Evolutionary conservation across 805 yeast species (phyloP).

Genomic region (Pichia scutulata): DNA sequence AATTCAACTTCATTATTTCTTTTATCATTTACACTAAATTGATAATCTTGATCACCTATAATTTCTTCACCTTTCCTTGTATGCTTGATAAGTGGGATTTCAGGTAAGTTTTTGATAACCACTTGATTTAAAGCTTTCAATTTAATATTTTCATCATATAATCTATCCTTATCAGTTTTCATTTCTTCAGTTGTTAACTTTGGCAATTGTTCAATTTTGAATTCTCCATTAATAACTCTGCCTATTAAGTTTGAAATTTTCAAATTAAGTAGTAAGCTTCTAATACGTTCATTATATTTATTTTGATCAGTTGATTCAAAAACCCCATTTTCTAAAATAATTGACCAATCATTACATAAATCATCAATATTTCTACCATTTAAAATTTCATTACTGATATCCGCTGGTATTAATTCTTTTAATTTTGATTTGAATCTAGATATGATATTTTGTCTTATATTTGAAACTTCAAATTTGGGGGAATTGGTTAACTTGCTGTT

Average conservation of each 20-base stretch:
- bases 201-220: constrained; percentile 53
- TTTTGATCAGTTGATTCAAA: constrained; percentile 12
- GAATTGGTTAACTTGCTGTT: background rate
- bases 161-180: constrained; percentile 60
- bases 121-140: constrained; percentile 61
- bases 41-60: constrained; percentile 45
- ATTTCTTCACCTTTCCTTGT: constrained; percentile 87
- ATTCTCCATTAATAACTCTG: constrained; percentile 45
- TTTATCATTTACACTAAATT: constrained; percentile 21
- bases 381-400: constrained; percentile 16
- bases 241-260: constrained; percentile 51
- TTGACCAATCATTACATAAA: constrained; percentile 39
- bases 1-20: constrained; percentile 20
- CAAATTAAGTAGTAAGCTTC: constrained; percentile 57
- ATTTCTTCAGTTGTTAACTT: constrained; percentile 66
- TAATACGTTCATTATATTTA: constrained; percentile 58
- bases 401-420: constrained; percentile 31
- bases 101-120: constrained; percentile 41
- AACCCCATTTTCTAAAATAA: constrained; percentile 41
- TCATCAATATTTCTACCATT: constrained; percentile 22
- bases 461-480: background rate
- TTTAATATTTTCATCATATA: constrained; percentile 63
- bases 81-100: constrained; percentile 48
- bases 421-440: constrained; percentile 34
- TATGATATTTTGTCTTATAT: constrained; percentile 1